Base-by-base conservation (phyloP, 495 filamentous ascomycete genomes). In the Massariosphaeria phaeospora region DNA sequence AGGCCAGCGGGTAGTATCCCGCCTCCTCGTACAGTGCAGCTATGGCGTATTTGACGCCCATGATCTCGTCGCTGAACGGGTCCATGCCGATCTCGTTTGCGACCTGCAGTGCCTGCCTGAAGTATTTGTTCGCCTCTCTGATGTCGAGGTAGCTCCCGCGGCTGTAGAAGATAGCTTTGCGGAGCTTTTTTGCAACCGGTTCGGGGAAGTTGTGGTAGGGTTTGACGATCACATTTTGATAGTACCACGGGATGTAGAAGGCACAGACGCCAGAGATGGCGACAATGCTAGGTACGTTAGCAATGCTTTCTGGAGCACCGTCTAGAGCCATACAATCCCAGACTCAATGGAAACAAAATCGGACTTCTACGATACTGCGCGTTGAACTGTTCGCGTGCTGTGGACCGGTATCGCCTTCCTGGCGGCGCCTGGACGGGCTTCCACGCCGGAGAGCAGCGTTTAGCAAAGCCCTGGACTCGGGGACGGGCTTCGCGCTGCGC, bases 31-130 rank as follows among this genome's bases (percentile, higher is more conserved):
- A 72, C 73, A 94, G 80, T 12, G 73, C 75, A 2, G 88, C 83
- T 3, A 95, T 68, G 69, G 88, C 82, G 26, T 96, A 79, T 71
- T 88, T 93, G 17, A 99, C 79, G 0, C 93, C 93, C 41, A 96
- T 73, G 12, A 96, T 80, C 63, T 96, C 93, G 53, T 95, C 86
- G 2, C 84, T 87, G 61, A 88, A 93, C 2, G 86, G 86, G 67
- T 96, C 87, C 72, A 99, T 82, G 0, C 80, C 79, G 35, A 84
- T 59, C 63, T 91, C 81, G 17, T 78, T 68, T 30, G 86, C 88
- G 13, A 82, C 74, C 54, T 76, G 71, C 35, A 97, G 68, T 2
- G 91, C 93, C 41, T 83, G 74, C 53, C 79, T 80, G 68, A 95
- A 97, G 69, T 89, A 85, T 48, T 85, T 84, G 33, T 94, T 70